Evolutionary conservation across 1,139 yeast genomes (phyloP).

Genomic region (Blastobotrys capitulatus): DNA sequence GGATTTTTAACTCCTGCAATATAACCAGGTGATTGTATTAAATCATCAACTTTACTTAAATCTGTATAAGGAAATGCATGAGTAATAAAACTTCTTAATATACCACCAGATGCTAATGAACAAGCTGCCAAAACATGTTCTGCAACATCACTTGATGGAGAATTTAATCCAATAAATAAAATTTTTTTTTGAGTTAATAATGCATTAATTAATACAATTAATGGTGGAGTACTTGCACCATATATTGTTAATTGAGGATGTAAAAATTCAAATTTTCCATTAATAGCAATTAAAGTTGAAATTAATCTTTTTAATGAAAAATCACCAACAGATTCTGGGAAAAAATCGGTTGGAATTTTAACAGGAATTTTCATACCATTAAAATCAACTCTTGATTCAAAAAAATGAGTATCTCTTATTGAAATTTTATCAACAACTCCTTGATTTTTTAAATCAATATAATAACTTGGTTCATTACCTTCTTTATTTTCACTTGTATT

Average conservation of each 20-base stretch:
- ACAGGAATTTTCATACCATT: constrained; percentile 33
- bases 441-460: constrained; percentile 29
- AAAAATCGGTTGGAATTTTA: constrained; percentile 32
- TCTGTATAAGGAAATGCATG: constrained; percentile 57
- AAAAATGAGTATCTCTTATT: constrained; percentile 31
- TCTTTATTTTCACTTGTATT: constrained; percentile 7
- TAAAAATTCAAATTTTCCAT: constrained; percentile 21
- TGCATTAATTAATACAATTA: constrained; percentile 52
- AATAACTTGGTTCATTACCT: constrained; percentile 22
- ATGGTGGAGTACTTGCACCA: constrained; percentile 56
- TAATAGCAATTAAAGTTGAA: constrained; percentile 22
- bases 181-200: constrained; percentile 53
- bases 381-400: constrained; percentile 29
- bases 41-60: constrained; percentile 52
- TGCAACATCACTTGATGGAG: constrained; percentile 50
- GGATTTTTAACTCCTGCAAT: constrained; percentile 68
- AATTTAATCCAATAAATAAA: constrained; percentile 50
- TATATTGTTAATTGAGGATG: constrained; percentile 42
- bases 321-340: constrained; percentile 33
- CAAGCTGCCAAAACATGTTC: constrained; percentile 51
- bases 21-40: constrained; percentile 49
- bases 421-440: constrained; percentile 24
- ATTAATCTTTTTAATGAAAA: constrained; percentile 27
- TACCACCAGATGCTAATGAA: constrained; percentile 53
- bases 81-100: constrained; percentile 45